A percentile compares a stretch with the other conserved stretches of the same genome.
Conservation (phyloP, 768 basidiomycete genomes). For the Rhizopogon vesiculosus region DNA sequence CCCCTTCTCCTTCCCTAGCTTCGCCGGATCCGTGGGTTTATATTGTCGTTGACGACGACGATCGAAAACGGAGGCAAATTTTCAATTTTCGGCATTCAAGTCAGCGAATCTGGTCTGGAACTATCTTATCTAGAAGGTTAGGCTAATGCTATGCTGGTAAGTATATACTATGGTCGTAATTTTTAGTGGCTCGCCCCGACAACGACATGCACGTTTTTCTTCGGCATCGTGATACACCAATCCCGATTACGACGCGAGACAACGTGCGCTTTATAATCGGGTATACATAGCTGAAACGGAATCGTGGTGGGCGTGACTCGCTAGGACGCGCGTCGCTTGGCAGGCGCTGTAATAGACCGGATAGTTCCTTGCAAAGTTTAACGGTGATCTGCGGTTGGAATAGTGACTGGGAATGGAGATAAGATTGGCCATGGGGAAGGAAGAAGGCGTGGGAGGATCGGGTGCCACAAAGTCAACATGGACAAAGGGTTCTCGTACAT, state of each 20-base stretch:
- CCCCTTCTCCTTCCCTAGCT: not conserved
- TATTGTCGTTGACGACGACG: not conserved
- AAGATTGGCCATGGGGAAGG: conserved; percentile 14
- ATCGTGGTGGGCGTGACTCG: not conserved
- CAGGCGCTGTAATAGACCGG: not conserved
- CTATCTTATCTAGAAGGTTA: not conserved
- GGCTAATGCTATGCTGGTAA: not conserved
- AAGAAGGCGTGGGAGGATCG: conserved; percentile 23
- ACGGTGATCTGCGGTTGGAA: not conserved
- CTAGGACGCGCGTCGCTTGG: no score
- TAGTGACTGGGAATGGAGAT: conserved; percentile 2
- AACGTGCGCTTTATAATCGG: no score
- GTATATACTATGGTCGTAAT: no score
- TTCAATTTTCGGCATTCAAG: not conserved
- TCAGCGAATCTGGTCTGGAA: not conserved
- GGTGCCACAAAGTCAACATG: conserved; percentile 20
- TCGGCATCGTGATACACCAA: no score
- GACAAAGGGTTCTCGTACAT: conserved; percentile 17
- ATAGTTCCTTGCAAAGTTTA: not conserved
- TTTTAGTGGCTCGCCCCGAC: no score
- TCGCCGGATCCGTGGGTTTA: not conserved
- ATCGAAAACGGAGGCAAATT: not conserved
- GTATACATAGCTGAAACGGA: not conserved
- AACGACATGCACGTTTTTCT: no score
- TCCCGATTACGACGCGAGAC: no score